Evolutionary conservation across 805 yeast genomes (phyloP).

Genomic region (Ogataea zsoltii): DNA sequence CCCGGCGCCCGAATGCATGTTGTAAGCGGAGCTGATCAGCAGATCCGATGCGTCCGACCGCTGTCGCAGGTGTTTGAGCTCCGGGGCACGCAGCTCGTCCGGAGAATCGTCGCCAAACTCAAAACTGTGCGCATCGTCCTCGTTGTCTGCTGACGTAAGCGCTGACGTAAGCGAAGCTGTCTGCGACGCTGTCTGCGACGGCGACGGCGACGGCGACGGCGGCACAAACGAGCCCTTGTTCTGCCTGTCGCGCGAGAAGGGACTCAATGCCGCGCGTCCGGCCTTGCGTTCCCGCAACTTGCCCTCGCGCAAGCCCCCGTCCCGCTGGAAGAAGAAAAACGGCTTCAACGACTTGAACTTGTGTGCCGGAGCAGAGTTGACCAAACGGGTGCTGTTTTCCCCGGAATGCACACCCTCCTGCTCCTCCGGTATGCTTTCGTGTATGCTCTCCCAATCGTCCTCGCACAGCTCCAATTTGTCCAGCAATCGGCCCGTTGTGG

Average conservation of each 20-base stretch:
- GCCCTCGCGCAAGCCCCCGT: background rate
- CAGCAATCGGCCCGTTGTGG: conserved; percentile 34
- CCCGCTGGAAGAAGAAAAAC: conserved; percentile 20
- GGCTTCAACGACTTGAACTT: conserved; percentile 34
- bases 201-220: too few species aligned
- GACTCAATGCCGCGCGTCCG: too few species aligned
- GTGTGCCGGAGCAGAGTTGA: conserved; percentile 28
- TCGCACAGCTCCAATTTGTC: conserved; percentile 36
- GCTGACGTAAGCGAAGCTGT: too few species aligned
- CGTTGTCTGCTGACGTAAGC: too few species aligned
- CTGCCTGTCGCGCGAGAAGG: too few species aligned
- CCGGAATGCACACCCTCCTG: too few species aligned
- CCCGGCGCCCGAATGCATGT: conserved; percentile 3
- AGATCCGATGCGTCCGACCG: conserved; percentile 7
- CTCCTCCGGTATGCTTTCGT: too few species aligned
- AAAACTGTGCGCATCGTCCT: conserved; percentile 13
- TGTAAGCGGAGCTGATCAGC: conserved; percentile 14
- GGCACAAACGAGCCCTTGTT: too few species aligned
- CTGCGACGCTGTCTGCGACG: too few species aligned
- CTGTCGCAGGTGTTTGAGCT: conserved; percentile 3
- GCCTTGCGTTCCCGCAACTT: too few species aligned
- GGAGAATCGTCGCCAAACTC: conserved; percentile 14
- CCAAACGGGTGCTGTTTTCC: too few species aligned
- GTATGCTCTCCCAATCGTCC: conserved; percentile 28
- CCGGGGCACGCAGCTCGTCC: conserved; percentile 5